Evolutionary conservation across 2,329 filamentous ascomycete genomes (phyloP).

Genomic region (Colletotrichum limetticola): DNA sequence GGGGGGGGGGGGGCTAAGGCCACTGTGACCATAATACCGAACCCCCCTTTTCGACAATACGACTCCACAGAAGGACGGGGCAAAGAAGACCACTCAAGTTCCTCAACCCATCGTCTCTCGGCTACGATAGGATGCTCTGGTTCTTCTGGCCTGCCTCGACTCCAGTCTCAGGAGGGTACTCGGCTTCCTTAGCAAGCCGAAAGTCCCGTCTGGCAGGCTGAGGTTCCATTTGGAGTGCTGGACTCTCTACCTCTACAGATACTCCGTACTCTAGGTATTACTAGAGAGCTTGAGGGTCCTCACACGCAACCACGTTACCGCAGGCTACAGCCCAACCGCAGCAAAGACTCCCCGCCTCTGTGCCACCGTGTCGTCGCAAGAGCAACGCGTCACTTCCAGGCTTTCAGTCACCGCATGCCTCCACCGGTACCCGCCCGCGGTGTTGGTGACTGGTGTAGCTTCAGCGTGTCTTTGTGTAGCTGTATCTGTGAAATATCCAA

Average conservation of each 20-base stretch:
- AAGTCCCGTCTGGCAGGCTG: background rate
- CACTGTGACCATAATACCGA: background rate
- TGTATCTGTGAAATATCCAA: no score
- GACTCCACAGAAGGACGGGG: slow-evolving; percentile 4
- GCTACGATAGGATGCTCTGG: background rate
- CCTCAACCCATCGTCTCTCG: background rate
- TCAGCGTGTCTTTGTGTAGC: background rate
- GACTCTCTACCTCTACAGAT: no score
- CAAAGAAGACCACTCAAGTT: background rate
- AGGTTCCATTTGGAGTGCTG: background rate
- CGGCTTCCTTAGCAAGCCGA: slow-evolving; percentile 18
- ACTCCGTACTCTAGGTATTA: no score
- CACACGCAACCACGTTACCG: background rate
- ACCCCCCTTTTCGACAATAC: background rate
- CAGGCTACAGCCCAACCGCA: background rate
- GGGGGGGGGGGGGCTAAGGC: background rate
- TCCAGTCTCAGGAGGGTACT: background rate
- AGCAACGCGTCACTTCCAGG: slow-evolving; percentile 29
- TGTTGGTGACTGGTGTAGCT: background rate
- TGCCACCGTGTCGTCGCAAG: slow-evolving; percentile 21
- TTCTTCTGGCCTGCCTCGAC: background rate
- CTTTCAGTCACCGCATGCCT: slow-evolving; percentile 23
- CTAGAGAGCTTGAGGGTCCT: background rate
- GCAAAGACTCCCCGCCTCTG: slow-evolving; percentile 11
- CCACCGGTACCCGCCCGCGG: slow-evolving; percentile 12